Base-by-base conservation (phyloP, 371 early-diverging fungal genomes). In the Saksenaea oblongispora region DNA sequence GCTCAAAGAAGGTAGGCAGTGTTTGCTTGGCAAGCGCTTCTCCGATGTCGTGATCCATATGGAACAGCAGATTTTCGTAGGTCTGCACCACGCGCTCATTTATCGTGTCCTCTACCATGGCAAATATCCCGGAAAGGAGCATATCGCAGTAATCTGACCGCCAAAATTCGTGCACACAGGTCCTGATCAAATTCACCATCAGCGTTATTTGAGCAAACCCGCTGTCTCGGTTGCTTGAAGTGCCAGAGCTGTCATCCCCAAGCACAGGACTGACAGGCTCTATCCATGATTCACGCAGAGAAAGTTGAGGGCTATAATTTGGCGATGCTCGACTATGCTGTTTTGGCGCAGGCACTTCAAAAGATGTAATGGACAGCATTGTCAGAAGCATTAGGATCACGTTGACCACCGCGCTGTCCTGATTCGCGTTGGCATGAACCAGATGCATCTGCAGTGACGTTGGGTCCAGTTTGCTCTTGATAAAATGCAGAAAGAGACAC, bases 161-260 rank as follows among this genome's bases (percentile, higher is more conserved):
- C 85, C 85, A 86, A 34, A 80, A 72, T 3, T 65, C 69, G 35
- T 73, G 66, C 28, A 84, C 60, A 22, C 79, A 83, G 0, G 53
- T 11, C 22, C 22, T 47, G 18, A 47, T n/a, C n/a, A 22, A 8
- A 22, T 22, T 47, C 22, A 47, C 17, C 22, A 22, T 22, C 22
- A 47, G 0, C 10, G 17, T 18, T 11, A 22, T 47, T 22, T 47
- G 51, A 11, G 22, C 9, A 17, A 22, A 22, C 10, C 24, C 22
- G 22, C 17, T 5, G 3, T 18, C 22, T 34, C 58, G 31, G 9
- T 44, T 54, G 2, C 54, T 61, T 10, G 63, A 35, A 42, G 47
- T 41, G 31, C 58, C 51, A n/a, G 17, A 24, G 36, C 34, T 42
- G 11, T 36, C 22, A 5, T 62, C 59, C 14, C 57, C 62, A 18